phyloP scores from a whole-genome alignment of 2,329 filamentous ascomycete species.

The Teratosphaeria pseudoeucalypti region DNA sequence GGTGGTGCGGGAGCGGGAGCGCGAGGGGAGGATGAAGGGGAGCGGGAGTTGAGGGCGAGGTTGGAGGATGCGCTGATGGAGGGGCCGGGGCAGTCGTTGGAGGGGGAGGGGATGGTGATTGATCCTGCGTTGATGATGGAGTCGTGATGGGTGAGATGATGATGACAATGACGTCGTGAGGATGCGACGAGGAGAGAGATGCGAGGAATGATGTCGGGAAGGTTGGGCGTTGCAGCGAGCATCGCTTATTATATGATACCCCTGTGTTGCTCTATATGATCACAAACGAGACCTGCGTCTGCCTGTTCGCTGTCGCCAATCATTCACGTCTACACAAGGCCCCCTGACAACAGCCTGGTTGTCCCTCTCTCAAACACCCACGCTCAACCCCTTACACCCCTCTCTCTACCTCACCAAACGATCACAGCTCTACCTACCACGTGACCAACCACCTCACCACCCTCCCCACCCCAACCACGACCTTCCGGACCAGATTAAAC shows the following conservation, averaged over 20 bases:
- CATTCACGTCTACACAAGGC: too few relatives aligned
- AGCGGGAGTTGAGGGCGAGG: not conserved
- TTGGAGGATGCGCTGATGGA: not conserved
- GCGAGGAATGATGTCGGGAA: not conserved
- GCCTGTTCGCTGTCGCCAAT: too few relatives aligned
- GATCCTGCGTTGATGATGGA: slow-evolving; percentile 1
- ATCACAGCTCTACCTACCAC: slow-evolving; percentile 38
- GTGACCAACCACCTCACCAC: slow-evolving; percentile 74
- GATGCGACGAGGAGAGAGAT: not conserved
- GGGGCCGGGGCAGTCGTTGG: not conserved
- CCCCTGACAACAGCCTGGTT: too few relatives aligned
- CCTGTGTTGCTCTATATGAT: not conserved
- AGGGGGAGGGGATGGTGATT: not conserved
- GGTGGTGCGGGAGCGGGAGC: slow-evolving; percentile 20
- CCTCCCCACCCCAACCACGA: slow-evolving; percentile 49
- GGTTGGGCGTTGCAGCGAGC: not conserved
- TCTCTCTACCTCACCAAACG: too few relatives aligned
- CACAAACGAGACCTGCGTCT: too few relatives aligned
- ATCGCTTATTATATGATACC: not conserved
- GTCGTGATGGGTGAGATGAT: not conserved
- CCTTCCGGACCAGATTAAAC: slow-evolving; percentile 52
- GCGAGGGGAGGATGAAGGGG: not conserved
- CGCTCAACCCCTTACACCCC: too few relatives aligned
- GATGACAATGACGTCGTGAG: not conserved
- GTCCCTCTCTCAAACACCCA: too few relatives aligned